Evolutionary conservation across 352 stramenopile genomes (phyloP).

Genomic region (Phytophthora tentaculata): DNA sequence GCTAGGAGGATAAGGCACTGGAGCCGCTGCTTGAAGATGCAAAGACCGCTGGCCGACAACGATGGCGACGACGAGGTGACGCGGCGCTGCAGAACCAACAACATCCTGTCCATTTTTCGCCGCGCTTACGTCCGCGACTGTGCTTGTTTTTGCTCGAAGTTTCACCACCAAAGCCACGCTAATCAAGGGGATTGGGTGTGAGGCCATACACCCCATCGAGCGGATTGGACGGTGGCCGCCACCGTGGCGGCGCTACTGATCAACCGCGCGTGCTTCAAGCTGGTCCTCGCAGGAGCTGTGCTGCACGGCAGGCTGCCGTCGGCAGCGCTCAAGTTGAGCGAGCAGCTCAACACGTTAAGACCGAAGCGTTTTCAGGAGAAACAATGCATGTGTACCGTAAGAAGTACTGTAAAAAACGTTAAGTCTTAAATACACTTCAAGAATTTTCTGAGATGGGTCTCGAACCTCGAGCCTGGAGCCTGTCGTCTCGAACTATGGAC

Average conservation of each 20-base stretch:
- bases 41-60: not conserved
- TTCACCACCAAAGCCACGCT: too few relatives aligned
- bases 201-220: slow-evolving; percentile 5
- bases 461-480: too few relatives aligned
- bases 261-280: not conserved
- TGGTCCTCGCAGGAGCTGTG: slow-evolving; percentile 19
- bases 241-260: not conserved
- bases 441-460: not conserved
- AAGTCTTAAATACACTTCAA: not conserved
- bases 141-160: slow-evolving; percentile 21
- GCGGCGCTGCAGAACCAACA: not conserved
- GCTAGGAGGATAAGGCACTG: slow-evolving; percentile 7
- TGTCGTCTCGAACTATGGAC: slow-evolving; percentile 14
- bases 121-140: not conserved
- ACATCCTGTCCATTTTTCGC: slow-evolving; percentile 11
- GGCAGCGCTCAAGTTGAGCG: too few relatives aligned
- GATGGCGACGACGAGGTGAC: not conserved
- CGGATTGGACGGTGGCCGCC: not conserved
- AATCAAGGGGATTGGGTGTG: slow-evolving; percentile 17
- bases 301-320: too few relatives aligned
- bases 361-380: too few relatives aligned
- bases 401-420: too few relatives aligned
- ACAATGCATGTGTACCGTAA: too few relatives aligned
- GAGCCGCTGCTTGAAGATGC: not conserved
- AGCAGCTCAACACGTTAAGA: too few relatives aligned